These are phyloP conservation scores for Kwoniella sp. DNA, from an alignment of 768 basidiomycete genomes.

Conservation along the genomic window DNA sequence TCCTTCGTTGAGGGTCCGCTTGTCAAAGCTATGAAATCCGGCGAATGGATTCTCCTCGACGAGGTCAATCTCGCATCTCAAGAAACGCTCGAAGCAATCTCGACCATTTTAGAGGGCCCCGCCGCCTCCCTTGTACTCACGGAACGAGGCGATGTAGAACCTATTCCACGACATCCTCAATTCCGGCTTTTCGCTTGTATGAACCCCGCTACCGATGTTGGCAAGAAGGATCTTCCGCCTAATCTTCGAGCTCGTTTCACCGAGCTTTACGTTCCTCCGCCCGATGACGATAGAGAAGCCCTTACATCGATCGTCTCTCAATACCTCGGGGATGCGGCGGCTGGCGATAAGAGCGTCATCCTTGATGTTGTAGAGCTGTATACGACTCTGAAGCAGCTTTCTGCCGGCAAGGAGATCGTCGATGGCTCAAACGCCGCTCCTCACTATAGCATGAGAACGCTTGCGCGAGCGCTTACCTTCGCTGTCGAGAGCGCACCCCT, in stretches of 20 bases:
- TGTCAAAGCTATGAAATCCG: slow-evolving; percentile 81
- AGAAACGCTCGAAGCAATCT: slow-evolving; percentile 90
- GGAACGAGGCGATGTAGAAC: slow-evolving; percentile 87
- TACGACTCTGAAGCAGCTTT: slow-evolving; percentile 71
- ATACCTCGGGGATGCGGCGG: slow-evolving; percentile 79
- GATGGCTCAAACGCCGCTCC: slow-evolving; percentile 91
- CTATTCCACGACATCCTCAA: slow-evolving; percentile 85
- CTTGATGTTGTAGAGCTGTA: slow-evolving; percentile 94
- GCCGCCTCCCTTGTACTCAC: slow-evolving; percentile 87
- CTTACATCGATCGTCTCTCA: slow-evolving; percentile 81
- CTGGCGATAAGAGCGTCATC: slow-evolving; percentile 82
- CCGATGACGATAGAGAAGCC: slow-evolving; percentile 88
- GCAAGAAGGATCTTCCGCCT: slow-evolving; percentile 93
- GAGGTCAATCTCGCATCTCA: slow-evolving; percentile 93
- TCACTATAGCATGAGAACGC: slow-evolving; percentile 95
- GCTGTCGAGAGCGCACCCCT: slow-evolving; percentile 74
- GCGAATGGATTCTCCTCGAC: slow-evolving; percentile 93
- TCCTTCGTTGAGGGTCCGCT: slow-evolving; percentile 94
- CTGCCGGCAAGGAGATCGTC: slow-evolving; percentile 74
- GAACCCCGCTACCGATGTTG: slow-evolving; percentile 98
- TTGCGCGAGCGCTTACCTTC: slow-evolving; percentile 86
- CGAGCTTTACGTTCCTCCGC: slow-evolving; percentile 91
- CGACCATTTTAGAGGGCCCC: slow-evolving; percentile 80
- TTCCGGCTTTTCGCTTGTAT: slow-evolving; percentile 98
- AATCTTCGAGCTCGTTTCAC: slow-evolving; percentile 89